Base-by-base conservation (phyloP, 129 eudicot species). In the Smallanthus sonchifolius region DNA sequence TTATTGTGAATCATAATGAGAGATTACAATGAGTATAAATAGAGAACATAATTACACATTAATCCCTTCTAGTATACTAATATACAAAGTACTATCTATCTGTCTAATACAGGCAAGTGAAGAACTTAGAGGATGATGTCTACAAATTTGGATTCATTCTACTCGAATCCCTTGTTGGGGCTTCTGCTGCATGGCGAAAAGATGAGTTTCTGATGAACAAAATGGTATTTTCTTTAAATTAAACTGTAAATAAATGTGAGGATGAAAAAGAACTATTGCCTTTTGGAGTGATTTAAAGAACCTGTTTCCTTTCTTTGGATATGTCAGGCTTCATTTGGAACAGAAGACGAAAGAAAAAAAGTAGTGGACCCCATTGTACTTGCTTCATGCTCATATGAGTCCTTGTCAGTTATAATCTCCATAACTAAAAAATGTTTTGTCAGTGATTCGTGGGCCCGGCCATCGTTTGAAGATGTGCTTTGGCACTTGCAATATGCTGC, bases 401-500 rank as follows among this genome's bases (percentile, higher is more conserved):
- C 92, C 14, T 68, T 87, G 24, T 79, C 82, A 17, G 84, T 84
- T 48, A 84, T 80, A 43, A 80, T 87, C 73, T 82, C 89, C 65
- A 82, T 87, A 76, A 79, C 92, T 20, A 82, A 72, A 63, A 87
- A 87, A 67, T 87, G 92, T 64, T 77, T 87, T 69, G 75, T 85
- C 20, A 32, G 83, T 2, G 85, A 84, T 65, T 77, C 89, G 2
- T 79, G 89, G 65, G 81, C 84, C 16, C 89, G 92, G 2, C 92
- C 92, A 11, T 84, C 92, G 34, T 82, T 87, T 57, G 92, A 87
- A 72, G 92, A 87, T 36, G 84, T 87, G 40, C 92, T 84, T 61
- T 87, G 92, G 92, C 87, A 87, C 81, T 75, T 87, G 63, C 92
- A 87, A 70, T 87, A 87, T 73, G 92, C 92, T 59, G 87, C 87